Evolutionary conservation across 768 basidiomycete species (phyloP).

Genomic region (Boletus speciosus): DNA sequence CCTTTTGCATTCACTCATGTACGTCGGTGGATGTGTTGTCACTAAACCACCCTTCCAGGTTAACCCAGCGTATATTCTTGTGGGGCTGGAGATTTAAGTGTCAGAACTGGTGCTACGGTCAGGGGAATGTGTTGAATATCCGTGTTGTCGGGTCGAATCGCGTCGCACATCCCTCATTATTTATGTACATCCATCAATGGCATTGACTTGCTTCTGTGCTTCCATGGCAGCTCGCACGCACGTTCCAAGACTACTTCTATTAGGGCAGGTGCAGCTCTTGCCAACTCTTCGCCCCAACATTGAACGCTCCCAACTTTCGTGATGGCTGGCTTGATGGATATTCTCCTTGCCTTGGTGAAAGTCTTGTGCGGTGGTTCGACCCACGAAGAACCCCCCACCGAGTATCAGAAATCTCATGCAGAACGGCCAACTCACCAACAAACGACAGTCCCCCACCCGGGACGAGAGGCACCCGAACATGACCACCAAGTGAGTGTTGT

Average conservation of each 20-base stretch:
- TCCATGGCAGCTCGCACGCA: neutral
- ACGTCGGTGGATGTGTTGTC: slow-evolving; percentile 84
- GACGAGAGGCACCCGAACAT: slow-evolving; percentile 1
- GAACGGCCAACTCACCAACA: slow-evolving; percentile 13
- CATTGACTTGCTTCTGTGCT: neutral
- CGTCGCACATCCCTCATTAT: slow-evolving; percentile 1
- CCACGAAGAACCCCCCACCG: slow-evolving; percentile 7
- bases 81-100: slow-evolving; percentile 75
- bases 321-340: slow-evolving; percentile 26
- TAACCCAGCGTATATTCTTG: slow-evolving; percentile 74
- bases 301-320: neutral
- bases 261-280: neutral
- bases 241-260: neutral
- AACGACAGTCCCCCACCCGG: neutral
- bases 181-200: slow-evolving; percentile 11
- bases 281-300: neutral
- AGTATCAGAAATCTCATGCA: slow-evolving; percentile 2
- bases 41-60: slow-evolving; percentile 76
- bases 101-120: slow-evolving; percentile 10
- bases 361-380: slow-evolving; percentile 24
- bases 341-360: slow-evolving; percentile 22
- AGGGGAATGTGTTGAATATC: slow-evolving; percentile 26
- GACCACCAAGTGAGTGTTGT: slow-evolving; percentile 15
- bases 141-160: slow-evolving; percentile 26
- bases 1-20: slow-evolving; percentile 87